phyloP scores from a whole-genome alignment of 177 flowering plant species.

The Vitis hybrid region DNA sequence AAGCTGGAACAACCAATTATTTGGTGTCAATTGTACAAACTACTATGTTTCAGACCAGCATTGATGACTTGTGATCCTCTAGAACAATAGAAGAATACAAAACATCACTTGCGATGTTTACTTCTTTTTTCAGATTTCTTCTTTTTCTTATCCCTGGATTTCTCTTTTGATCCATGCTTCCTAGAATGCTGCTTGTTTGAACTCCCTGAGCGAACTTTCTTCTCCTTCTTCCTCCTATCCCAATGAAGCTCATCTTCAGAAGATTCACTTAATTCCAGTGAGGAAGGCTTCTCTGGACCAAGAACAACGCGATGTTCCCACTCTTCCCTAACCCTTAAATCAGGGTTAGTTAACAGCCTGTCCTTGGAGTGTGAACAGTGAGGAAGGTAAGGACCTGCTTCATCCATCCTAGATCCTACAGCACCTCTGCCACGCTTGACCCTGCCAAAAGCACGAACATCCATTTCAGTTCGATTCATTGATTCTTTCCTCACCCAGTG shows the following conservation, averaged over 20 bases:
- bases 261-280: constrained; percentile 21
- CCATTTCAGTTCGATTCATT: neutral
- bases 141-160: constrained; percentile 38
- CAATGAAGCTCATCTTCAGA: constrained; percentile 32
- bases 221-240: constrained; percentile 30
- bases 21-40: constrained; percentile 2
- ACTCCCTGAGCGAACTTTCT: constrained; percentile 26
- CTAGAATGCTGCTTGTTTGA: constrained; percentile 33
- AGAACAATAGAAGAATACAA: neutral
- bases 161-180: constrained; percentile 44
- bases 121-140: constrained; percentile 29
- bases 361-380: constrained; percentile 27
- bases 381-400: constrained; percentile 83
- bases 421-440: constrained; percentile 86
- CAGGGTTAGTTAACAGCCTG: constrained; percentile 18
- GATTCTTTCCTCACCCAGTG: no score
- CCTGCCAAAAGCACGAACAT: constrained; percentile 39
- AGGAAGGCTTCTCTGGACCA: constrained; percentile 70
- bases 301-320: constrained; percentile 33
- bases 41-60: neutral
- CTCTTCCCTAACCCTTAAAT: constrained; percentile 26
- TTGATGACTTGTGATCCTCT: neutral
- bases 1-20: neutral
- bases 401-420: constrained; percentile 93
- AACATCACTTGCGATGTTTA: constrained; percentile 18